These are phyloP conservation scores for Aspergillus ochraceoroseus DNA, from an alignment of 2,329 filamentous ascomycete species.

Conservation along the genomic window DNA sequence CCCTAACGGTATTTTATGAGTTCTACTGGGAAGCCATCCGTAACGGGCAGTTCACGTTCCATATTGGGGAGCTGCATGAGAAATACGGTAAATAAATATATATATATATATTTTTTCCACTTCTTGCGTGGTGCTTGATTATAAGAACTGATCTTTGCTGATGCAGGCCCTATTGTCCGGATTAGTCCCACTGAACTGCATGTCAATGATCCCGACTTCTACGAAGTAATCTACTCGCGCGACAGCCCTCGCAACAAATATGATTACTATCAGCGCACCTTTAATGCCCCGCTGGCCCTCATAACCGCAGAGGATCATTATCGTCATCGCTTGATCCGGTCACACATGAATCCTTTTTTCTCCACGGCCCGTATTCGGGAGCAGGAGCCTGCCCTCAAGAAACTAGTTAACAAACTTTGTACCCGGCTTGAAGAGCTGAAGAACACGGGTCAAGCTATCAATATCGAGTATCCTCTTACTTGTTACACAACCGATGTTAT, in stretches of 20 bases:
- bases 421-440: constrained; percentile 21
- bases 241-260: constrained; percentile 32
- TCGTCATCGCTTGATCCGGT: constrained; percentile 31
- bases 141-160: too few relatives aligned
- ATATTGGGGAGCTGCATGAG: constrained; percentile 16
- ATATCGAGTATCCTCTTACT: constrained; percentile 33
- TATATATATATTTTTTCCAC: too few relatives aligned
- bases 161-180: constrained; percentile 34
- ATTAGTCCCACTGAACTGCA: constrained; percentile 34
- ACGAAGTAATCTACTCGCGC: constrained; percentile 30
- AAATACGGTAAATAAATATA: too few relatives aligned
- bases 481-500: constrained; percentile 46
- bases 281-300: constrained; percentile 30
- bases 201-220: constrained; percentile 29
- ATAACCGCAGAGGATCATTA: constrained; percentile 31
- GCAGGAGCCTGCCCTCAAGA: constrained; percentile 23
- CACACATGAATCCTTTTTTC: constrained; percentile 37
- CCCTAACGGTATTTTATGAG: constrained; percentile 17
- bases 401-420: constrained; percentile 26
- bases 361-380: constrained; percentile 27
- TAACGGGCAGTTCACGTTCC: constrained; percentile 16
- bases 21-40: constrained; percentile 17
- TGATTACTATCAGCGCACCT: constrained; percentile 26
- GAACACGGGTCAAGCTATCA: constrained; percentile 17
- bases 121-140: too few relatives aligned